phyloP scores from a whole-genome alignment of 345 rosid genomes.

The Heritiera littoralis region DNA sequence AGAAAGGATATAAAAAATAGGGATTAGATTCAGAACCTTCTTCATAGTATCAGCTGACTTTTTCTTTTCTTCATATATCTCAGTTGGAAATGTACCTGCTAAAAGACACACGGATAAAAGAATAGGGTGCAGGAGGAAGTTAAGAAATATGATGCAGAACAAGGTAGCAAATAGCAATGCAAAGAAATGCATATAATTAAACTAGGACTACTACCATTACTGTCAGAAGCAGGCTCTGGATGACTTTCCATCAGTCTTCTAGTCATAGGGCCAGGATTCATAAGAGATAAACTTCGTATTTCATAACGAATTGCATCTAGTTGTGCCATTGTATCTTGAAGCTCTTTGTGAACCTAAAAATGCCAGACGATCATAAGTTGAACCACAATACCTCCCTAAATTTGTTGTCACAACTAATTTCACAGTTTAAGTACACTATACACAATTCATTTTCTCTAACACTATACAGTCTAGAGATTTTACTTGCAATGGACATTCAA shows the following conservation, averaged over 20 bases:
- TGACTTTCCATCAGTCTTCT: slow-evolving; percentile 55
- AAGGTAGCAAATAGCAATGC: background rate
- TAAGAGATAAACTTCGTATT: slow-evolving; percentile 62
- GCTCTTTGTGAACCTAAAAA: slow-evolving; percentile 76
- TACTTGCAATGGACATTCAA: slow-evolving; percentile 10
- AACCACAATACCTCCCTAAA: background rate
- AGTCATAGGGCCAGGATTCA: slow-evolving; percentile 75
- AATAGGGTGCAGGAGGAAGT: background rate
- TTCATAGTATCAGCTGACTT: slow-evolving; percentile 31
- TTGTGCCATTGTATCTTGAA: slow-evolving; percentile 83
- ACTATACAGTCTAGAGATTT: background rate
- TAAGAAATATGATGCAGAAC: background rate
- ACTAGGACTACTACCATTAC: slow-evolving; percentile 37
- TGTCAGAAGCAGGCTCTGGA: slow-evolving; percentile 33
- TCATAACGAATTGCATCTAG: slow-evolving; percentile 87
- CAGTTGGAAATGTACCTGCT: slow-evolving; percentile 28
- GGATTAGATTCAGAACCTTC: slow-evolving; percentile 41
- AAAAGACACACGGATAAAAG: slow-evolving; percentile 18
- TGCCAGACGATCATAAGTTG: background rate
- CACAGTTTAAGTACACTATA: background rate
- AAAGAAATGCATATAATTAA: background rate
- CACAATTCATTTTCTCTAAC: background rate
- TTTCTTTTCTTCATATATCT: slow-evolving; percentile 34
- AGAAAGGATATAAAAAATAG: background rate
- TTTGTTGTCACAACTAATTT: background rate